Base-by-base conservation (phyloP, 768 basidiomycete genomes). In the Suillus plorans region DNA sequence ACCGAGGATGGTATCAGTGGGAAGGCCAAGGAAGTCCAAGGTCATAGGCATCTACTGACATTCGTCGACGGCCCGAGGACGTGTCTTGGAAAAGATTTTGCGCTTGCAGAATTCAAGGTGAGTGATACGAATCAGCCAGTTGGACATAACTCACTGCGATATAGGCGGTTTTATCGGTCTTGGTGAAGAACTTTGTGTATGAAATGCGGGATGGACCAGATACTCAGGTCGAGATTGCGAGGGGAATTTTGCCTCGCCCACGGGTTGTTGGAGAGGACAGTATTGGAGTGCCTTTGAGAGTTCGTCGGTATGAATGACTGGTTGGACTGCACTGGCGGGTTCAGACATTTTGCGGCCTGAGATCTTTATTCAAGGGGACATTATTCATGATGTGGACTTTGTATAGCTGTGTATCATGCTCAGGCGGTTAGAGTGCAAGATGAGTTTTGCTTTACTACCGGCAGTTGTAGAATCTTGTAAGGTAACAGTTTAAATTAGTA, bases 81-180 rank as follows among this genome's bases (percentile, higher is more conserved):
- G 13, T 84, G 83, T 67, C 72, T 83, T 14, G 83, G 83, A 18
- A 79, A 77, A 52, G 71, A 69, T 14, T 83, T 84, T 63, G 80
- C 81, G 5, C 60, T 81, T 14, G 72, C 77, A 0, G 77, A 81
- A 64, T 71, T 80, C 66, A 82, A 81, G 77, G 81, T 81, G 20
- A 16, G 68, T 45, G 18, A 31, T 13, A 7, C 34, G 31, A 36
- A 36, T n/a, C 6, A 7, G 12, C 20, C 1, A 36, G 18, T 61
- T 36, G 20, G 20, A 22, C 20, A 4, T 49, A 65, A 2, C 31
- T 42, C 18, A 66, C 49, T 52, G 5, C 20, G 5, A 22, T 5
- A 16, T 50, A 84, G 84, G 75, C 78, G 5, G 80, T 79, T 13
- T 69, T 86, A 5, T 80, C 77, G 0, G 78, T 83, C 10, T 71